Base-by-base conservation (phyloP, 208 protist genomes). In the Acanthamoeba castellanii region DNA sequence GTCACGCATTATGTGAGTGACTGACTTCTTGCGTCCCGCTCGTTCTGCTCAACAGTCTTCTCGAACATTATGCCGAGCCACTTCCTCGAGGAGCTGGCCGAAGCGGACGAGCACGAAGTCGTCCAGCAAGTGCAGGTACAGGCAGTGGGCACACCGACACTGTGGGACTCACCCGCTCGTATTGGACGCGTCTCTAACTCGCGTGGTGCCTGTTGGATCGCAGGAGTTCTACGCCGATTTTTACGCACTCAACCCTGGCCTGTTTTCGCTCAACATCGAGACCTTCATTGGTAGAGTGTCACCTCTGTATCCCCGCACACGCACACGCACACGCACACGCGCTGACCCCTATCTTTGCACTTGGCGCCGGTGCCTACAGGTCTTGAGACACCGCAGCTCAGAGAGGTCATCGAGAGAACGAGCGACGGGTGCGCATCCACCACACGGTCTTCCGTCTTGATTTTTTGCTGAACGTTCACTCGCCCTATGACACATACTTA, bases 221-320 rank as follows among this genome's bases (percentile, higher is more conserved):
- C 30, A 99, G 94, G 99, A 99, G 96, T 97, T 99, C 47, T 99
- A 98, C 96, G 99, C 97, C 66, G 99, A 99, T 96, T 99, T 98
- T 94, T 98, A 97, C 85, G 97, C 99, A 3, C 95, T 99, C 32
- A 99, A 99, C 95, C 92, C 91, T 8, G 97, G 99, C 94, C 96
- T 93, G 94, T 97, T 97, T 90, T 96, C 96, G 18, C 95, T 98
- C 34, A 96, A 97, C 87, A 70, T 98, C 22, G 70, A 64, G 34
- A 59, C 95, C 50, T 78, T 89, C 61, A 66, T 96, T 18, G 72
- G 50, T 84, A 32, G 22, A 8, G 30, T 6, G 9, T 8, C 64
- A 8, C 64, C 3, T 70, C n/a, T 70, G 20, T 5, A 13, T 27
- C n/a, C 13, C 37, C 37, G 37, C 20, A 34, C 22, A 30, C 22